Base-by-base conservation (phyloP, 306 rosid species). In the Castanea sativa region DNA sequence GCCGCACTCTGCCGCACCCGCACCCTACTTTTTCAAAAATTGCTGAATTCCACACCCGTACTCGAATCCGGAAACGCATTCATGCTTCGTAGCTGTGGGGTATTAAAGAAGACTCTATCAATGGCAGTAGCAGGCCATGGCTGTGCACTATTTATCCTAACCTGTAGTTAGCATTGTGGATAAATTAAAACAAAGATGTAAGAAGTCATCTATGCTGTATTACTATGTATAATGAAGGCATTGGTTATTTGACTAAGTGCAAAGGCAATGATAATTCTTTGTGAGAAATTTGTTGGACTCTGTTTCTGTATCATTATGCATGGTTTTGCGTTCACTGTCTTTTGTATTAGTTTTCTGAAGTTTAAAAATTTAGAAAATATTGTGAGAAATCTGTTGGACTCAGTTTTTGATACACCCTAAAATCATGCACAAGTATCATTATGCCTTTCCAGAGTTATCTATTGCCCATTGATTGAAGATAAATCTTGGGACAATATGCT, bases 71-170 rank as follows among this genome's bases (percentile, higher is more conserved):
- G 2, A 25, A 25, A 25, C 27, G 27, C 2, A 1, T 1, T 25
- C 2, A 1, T 25, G 27, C 27, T 25, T 25, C 27, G 2, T 25
- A 25, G 27, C 58, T 19, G 84, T 16, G 81, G 73, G 19, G 74
- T 81, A 29, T 82, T 78, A 64, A 43, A 71, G 12, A 75, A 84
- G 61, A 59, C 78, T 0, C 32, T 93, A 78, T 76, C 94, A 55
- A 45, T 76, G n/a, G 73, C 80, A 4, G 96, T 91, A 55, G 77
- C 65, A 59, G 70, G 20, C 15, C 97, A 91, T 76, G 97, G 91
- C 74, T 68, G 79, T 85, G 97, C 92, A 41, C 83, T 93, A 55
- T 83, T 91, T 77, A 82, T 84, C 74, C 83, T 93, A 35, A 6
- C 57, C 52, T 93, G 97, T 74, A 2, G 74, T 51, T 78, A 88